Evolutionary conservation across 257 asterid species (phyloP), one percentile per base, ranked within the genome.

Genomic region (Salvia miltiorrhiza): DNA sequence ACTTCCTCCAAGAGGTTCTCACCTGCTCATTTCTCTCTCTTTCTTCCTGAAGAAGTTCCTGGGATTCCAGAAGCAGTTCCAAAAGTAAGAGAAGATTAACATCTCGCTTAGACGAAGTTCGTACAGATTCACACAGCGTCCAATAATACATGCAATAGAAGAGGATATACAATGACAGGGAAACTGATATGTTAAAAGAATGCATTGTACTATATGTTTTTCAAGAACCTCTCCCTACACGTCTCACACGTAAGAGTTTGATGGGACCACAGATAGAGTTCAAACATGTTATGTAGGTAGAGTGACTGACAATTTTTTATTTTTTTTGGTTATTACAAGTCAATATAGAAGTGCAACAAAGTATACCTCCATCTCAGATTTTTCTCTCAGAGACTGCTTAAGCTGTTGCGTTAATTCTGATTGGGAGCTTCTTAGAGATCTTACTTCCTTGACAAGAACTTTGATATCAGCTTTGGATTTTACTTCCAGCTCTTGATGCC

Each of bases 401-500:
- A 91, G 87, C 82, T 85, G 88, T 78, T 83, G 79, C 76, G 80
- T 89, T 65, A 91, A 65, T 58, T 85, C 92, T 72, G 86, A 76
- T 65, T 85, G 96, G 73, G 92, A 83, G 70, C 82, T 81, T 84
- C 99, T 82, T 20, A 94, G 87, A 41, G 99, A 86, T 81, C 82
- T 94, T 75, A 94, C 95, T 80, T 94, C 99, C 84, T 85, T 94
- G 43, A 89, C 87, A 65, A 94, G 97, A 77, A 94, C 73, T 89
- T 84, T 91, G 60, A 89, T 82, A 74, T 94, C 97, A 69, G 93
- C 81, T 84, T 91, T 94, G 61, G 95, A 87, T 73, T 87, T 86
- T 73, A 73, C 58, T 79, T 94, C 96, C 70, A 87, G 79, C 82
- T 89, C 96, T 58, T 84, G 95, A 80, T 89, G 81, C 37, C 75